Evolutionary conservation across 2,329 filamentous ascomycete genomes (phyloP).

Genomic region (Calonectria montana): DNA sequence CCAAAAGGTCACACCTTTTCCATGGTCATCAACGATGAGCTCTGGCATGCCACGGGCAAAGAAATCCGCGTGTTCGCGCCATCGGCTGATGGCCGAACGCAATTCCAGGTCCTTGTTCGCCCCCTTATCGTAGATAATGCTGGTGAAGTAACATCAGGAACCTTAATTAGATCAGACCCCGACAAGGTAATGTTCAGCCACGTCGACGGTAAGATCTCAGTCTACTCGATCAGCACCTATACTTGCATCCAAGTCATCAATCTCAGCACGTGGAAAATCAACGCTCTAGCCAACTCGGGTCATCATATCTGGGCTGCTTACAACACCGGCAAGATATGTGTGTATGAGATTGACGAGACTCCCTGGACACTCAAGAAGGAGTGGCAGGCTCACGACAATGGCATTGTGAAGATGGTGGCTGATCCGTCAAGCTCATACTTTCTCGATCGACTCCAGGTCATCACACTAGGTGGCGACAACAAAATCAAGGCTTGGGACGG

Average conservation of each 20-base stretch:
- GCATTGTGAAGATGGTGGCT: constrained; percentile 80
- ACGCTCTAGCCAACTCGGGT: constrained; percentile 83
- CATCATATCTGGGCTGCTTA: constrained; percentile 91
- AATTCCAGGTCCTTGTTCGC: constrained; percentile 80
- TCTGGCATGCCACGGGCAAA: constrained; percentile 91
- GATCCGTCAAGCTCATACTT: constrained; percentile 89
- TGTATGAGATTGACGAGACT: constrained; percentile 85
- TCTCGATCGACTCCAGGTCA: constrained; percentile 83
- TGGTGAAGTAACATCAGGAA: constrained; percentile 89
- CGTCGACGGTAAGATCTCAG: constrained; percentile 90
- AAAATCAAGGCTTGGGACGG: constrained; percentile 91
- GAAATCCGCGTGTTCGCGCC: constrained; percentile 88
- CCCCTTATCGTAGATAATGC: constrained; percentile 78
- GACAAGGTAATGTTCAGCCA: constrained; percentile 92
- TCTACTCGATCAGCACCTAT: constrained; percentile 86
- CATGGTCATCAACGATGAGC: constrained; percentile 82
- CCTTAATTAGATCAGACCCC: constrained; percentile 78
- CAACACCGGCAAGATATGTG: constrained; percentile 92
- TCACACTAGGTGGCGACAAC: constrained; percentile 89
- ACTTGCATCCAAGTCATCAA: constrained; percentile 83
- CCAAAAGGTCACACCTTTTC: constrained; percentile 89
- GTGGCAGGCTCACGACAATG: constrained; percentile 90
- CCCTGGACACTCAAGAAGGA: constrained; percentile 95
- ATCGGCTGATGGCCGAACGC: constrained; percentile 71
- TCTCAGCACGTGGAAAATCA: constrained; percentile 96